Evolutionary conservation across 1,284 basidiomycete genomes (phyloP).

Genomic region (Pascua guehoae): DNA sequence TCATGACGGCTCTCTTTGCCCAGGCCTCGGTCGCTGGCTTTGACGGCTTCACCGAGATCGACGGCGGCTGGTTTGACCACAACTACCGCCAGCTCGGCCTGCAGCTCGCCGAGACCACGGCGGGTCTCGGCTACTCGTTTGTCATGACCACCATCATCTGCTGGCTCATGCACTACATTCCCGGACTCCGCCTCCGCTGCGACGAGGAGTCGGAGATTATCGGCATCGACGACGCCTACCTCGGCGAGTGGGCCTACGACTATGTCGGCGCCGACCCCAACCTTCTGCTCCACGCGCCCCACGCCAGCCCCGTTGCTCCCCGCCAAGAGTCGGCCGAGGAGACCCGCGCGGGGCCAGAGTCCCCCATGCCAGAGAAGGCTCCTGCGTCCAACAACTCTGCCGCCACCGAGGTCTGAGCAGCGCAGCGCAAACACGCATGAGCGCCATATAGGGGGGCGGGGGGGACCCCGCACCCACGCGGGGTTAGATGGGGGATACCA

Average conservation of each 20-base stretch:
- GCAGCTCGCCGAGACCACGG: constrained; percentile 55
- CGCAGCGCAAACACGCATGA: no score
- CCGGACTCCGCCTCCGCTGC: constrained; percentile 72
- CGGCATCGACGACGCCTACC: constrained; percentile 88
- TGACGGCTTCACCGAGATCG: constrained; percentile 70
- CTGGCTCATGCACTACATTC: constrained; percentile 90
- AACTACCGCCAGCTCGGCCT: constrained; percentile 68
- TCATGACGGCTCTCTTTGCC: constrained; percentile 75
- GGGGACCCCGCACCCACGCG: no score
- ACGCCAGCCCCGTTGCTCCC: neutral
- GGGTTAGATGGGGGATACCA: no score
- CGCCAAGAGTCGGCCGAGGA: constrained; percentile 1
- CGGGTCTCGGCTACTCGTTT: constrained; percentile 75
- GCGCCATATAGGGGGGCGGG: no score
- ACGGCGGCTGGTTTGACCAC: constrained; percentile 88
- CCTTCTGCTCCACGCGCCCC: constrained; percentile 31
- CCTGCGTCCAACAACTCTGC: no score
- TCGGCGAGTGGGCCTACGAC: constrained; percentile 93
- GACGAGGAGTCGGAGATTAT: constrained; percentile 82
- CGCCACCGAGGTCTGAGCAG: no score
- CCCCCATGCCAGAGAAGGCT: neutral
- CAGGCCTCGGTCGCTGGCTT: constrained; percentile 77
- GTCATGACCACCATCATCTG: constrained; percentile 80
- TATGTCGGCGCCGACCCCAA: constrained; percentile 64
- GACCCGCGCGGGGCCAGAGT: constrained; percentile 1